These are phyloP conservation scores for Flaveria brownii DNA, from an alignment of 129 eudicot genomes.

Conservation along the genomic window DNA sequence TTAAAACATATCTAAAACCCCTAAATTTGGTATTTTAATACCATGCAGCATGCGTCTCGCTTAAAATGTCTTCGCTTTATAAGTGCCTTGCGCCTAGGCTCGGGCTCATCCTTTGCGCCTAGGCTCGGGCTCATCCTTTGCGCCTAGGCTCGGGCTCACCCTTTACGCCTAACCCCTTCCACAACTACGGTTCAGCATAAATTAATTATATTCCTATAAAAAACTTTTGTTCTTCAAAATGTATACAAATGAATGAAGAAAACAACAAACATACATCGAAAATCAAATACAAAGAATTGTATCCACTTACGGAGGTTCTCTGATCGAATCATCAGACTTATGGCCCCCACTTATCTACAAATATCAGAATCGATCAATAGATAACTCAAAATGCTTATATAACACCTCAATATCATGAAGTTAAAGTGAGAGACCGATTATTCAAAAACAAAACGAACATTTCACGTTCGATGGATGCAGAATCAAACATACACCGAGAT, in stretches of 20 bases:
- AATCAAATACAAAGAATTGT: background rate
- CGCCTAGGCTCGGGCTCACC: too few relatives aligned
- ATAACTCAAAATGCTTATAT: background rate
- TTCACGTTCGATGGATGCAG: background rate
- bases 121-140: too few relatives aligned
- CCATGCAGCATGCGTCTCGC: too few relatives aligned
- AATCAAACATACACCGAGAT: conserved; percentile 57
- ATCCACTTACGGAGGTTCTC: conserved; percentile 72
- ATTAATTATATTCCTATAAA: background rate
- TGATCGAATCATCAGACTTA: conserved; percentile 53
- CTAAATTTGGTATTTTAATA: too few relatives aligned
- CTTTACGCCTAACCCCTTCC: too few relatives aligned
- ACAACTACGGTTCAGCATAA: too few relatives aligned
- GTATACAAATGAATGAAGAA: background rate
- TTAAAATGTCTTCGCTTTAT: too few relatives aligned
- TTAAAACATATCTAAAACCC: too few relatives aligned
- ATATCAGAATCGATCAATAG: background rate
- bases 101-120: too few relatives aligned
- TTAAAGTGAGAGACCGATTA: background rate
- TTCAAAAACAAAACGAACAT: background rate
- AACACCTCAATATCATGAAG: background rate
- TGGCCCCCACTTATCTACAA: conserved; percentile 55
- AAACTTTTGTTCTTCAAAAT: conserved; percentile 6
- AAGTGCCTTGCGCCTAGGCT: too few relatives aligned
- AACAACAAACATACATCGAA: background rate